Evolutionary conservation across 352 stramenopile genomes (phyloP).

Genomic region (Phytophthora pistaciae): DNA sequence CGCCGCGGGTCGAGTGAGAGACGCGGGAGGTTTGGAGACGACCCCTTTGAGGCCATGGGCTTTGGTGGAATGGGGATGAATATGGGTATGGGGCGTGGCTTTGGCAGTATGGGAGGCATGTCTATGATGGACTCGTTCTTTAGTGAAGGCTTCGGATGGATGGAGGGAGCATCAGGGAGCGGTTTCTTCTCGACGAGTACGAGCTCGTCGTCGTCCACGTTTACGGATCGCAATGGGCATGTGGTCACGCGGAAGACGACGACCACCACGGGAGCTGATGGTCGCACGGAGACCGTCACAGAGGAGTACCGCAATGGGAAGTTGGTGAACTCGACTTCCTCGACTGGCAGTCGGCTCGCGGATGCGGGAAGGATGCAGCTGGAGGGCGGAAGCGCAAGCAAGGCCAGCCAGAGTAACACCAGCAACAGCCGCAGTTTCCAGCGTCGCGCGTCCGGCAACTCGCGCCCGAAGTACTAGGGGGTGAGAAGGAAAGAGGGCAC

Average conservation of each 20-base stretch:
- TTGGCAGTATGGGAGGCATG: slow-evolving; percentile 45
- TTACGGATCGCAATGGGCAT: slow-evolving; percentile 73
- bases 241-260: slow-evolving; percentile 84
- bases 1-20: slow-evolving; percentile 25
- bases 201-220: slow-evolving; percentile 75
- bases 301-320: slow-evolving; percentile 81
- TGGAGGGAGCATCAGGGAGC: slow-evolving; percentile 10
- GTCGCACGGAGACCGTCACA: slow-evolving; percentile 62
- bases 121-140: slow-evolving; percentile 66
- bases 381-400: slow-evolving; percentile 24
- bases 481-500: slow-evolving; percentile 1
- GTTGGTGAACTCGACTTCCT: slow-evolving; percentile 63
- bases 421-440: slow-evolving; percentile 11
- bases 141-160: slow-evolving; percentile 37
- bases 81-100: slow-evolving; percentile 27
- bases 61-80: slow-evolving; percentile 41
- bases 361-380: slow-evolving; percentile 74
- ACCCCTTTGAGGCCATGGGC: slow-evolving; percentile 47
- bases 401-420: not conserved
- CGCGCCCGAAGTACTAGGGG: slow-evolving; percentile 24
- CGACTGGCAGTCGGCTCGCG: slow-evolving; percentile 49
- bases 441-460: slow-evolving; percentile 24
- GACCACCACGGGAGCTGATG: slow-evolving; percentile 61
- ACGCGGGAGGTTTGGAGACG: slow-evolving; percentile 25
- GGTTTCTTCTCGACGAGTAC: slow-evolving; percentile 47